Base-by-base conservation (phyloP, 768 basidiomycete species). In the Tylopilus plumbeoviolaceoides region DNA sequence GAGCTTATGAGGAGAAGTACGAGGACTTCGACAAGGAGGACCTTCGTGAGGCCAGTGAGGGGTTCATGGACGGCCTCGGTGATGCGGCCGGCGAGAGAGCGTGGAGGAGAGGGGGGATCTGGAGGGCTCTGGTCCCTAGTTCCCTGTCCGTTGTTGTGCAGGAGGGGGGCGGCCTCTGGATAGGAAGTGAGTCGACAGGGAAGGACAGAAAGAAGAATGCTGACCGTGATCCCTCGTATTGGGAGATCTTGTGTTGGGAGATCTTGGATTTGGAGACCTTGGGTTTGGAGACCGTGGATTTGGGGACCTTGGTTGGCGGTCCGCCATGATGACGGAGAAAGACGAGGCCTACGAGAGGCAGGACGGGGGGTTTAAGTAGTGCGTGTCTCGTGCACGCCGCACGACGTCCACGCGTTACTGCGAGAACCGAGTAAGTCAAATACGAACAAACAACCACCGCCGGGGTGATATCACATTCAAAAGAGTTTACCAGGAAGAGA, bases 31-130 rank as follows among this genome's bases (percentile, higher is more conserved):
- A 85, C 75, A 11, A 92, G 82, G 1, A 98, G 83, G 47, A 91
- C 74, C 73, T 91, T 89, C 46, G 91, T 85, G 55, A 97, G 79
- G 20, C 87, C 77, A 1, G 92, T 91, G 33, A 98, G 79, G 1
- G 88, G 87, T 62, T 91, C 87, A 57, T 85, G 83, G 4, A 83
- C 80, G 53, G 83, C 73, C 11, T 79, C 70, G 25, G 80, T 75
- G 41, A 87, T 63, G 39, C 65, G 62, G 20, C 64, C 63, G 9
- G 62, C 42, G 7, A 62, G 21, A 15, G 69, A 58, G 41, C 58
- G 70, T 14, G 55, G 61, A 73, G 79, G 56, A 1, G 65, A 82
- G 72, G 40, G 74, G 54, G 62, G 64, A 39, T 59, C 67, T 20
- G 60, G 57, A 11, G 61, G 63, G 42, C 59, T 64, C 27, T 67